Percentiles rank a stretch among this genome's conserved stretches.
These are phyloP conservation scores for Candida glaebosa DNA, from an alignment of 805 yeast genomes.

Conservation along the genomic window DNA sequence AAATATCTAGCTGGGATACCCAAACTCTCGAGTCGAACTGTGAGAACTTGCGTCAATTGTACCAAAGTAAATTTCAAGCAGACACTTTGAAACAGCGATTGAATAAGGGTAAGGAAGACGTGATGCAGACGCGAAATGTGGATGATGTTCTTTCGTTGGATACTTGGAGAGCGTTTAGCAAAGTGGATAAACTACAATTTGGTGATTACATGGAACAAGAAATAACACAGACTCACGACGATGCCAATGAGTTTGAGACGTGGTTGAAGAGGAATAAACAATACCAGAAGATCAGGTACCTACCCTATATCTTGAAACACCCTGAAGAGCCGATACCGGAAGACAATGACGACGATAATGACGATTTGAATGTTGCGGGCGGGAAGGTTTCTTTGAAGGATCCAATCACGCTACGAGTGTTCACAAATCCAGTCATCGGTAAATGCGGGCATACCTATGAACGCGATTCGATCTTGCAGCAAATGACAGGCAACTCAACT, in stretches of 20 bases:
- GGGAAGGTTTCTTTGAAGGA: conserved; percentile 67
- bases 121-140: conserved; percentile 13
- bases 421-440: conserved; percentile 54
- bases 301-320: conserved; percentile 47
- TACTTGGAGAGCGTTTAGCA: conserved; percentile 17
- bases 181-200: conserved; percentile 12
- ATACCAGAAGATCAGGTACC: conserved; percentile 34
- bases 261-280: conserved; percentile 8
- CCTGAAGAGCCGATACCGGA: conserved; percentile 65
- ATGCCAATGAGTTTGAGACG: conserved; percentile 2
- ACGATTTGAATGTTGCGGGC: conserved; percentile 64
- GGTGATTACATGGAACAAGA: conserved; percentile 15
- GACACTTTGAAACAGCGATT: conserved; percentile 11
- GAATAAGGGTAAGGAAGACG: conserved; percentile 14
- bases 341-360: conserved; percentile 42
- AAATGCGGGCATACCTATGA: conserved; percentile 66
- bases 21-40: conserved; percentile 6
- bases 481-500: conserved; percentile 16
- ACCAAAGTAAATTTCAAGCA: conserved; percentile 11
- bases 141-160: conserved; percentile 16
- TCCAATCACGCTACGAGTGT: conserved; percentile 57
- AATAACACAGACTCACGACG: conserved; percentile 5
- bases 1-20: conserved; percentile 8
- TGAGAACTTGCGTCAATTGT: conserved; percentile 14
- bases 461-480: conserved; percentile 36